Base-by-base conservation (phyloP, 176 grass and related monocot species). In the Otatea glauca region DNA sequence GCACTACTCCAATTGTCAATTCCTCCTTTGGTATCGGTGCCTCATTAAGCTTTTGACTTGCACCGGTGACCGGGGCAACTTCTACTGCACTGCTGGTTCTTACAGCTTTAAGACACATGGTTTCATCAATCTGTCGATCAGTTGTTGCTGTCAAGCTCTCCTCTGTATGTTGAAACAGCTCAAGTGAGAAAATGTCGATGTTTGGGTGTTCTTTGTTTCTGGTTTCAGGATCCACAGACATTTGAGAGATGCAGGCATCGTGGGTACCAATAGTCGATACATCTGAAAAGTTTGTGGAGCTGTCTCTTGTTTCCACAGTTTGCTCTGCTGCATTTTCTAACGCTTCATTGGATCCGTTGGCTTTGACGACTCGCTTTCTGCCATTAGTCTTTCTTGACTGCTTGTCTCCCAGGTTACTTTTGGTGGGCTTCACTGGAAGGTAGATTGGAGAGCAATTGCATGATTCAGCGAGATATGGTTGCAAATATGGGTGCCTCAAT, bases 401-500 rank as follows among this genome's bases (percentile, higher is more conserved):
- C 84, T 88, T 97, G 74, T 88, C 90, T 53, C 61, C 79, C 42
- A 79, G 62, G 70, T 78, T 91, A 70, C 84, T 91, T 65, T 81
- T 90, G 58, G 79, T 94, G 17, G 84, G 80, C 41, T 94, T 93
- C 70, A 97, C 76, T 34, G 94, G 94, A 78, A 97, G 91, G 88
- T 94, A 97, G 65, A 89, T 86, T 25, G 79, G 82, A 59, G 94
- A 94, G 75, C 88, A 90, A 84, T 41, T 89, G 78, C 74, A 82
- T 16, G 85, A 88, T 81, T 83, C 94, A 60, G 94, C 82, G 7
- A 97, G 85, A 70, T 94, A 94, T 56, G 89, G 87, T 47, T 92
- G 94, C 51, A 97, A 78, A 89, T 89, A 47, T 65, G 91, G 79
- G 50, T 92, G 86, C 82, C 94, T 92, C 82, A 97, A 41, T 45